Evolutionary conservation across 345 rosid genomes (phyloP), one percentile per base, ranked within the genome.

Genomic region (Eucalyptus polyanthemos): DNA sequence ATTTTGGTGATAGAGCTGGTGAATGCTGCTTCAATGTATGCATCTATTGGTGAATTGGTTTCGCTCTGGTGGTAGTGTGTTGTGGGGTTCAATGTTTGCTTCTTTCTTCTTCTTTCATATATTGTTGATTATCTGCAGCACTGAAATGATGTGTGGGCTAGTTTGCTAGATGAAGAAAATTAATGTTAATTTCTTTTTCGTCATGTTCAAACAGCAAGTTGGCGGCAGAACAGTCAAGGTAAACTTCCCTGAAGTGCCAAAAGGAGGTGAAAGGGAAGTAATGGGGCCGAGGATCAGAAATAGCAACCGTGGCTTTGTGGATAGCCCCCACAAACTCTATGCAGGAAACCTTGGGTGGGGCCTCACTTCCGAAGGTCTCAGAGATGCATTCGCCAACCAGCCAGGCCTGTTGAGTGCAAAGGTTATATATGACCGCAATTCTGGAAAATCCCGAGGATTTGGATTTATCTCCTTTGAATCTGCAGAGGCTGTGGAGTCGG

Each of bases 161-260:
- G 14, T 37, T 76, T 37, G 13, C 25, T 40, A 34, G 67, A 89
- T 1, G 6, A 34, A 44, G n/a, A 50, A 40, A 60, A 58, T 37
- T 54, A 37, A 81, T 24, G 53, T 29, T 15, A 44, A 16, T 85
- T 86, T 24, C 11, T 58, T 34, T 29, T 88, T 47, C 45, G 86
- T 40, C 10, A 24, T 90, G 90, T 25, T 72, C 90, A 87, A 51
- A 65, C 94, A 98, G 99, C 97, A 94, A 97, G 87, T 98, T 87
- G 98, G 98, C 81, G 98, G 99, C 88, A 90, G 98, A 60, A 94
- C 96, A 5, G 94, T 94, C 90, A 97, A 91, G 93, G 99, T 98
- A 91, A 98, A 97, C 96, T 95, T 95, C 91, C 99, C 98, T 14
- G 98, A 97, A 92, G 99, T 97, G 87, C 99, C 99, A 29, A 95